phyloP scores from a whole-genome alignment of 805 yeast genomes.

The Candida broadrunensis region DNA sequence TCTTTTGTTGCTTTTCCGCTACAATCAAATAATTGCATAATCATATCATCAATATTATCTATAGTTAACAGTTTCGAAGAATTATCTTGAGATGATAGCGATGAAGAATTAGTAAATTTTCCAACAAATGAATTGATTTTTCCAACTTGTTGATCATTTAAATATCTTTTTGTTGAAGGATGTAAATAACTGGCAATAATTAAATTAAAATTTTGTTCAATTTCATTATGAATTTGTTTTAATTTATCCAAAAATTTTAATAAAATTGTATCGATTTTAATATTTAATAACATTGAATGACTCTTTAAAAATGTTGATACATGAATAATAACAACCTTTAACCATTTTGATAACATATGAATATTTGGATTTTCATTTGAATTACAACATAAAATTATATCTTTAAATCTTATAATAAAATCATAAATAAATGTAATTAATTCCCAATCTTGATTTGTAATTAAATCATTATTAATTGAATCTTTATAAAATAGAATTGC shows the following conservation, averaged over 20 bases:
- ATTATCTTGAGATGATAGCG: not conserved
- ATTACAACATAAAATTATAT: constrained; percentile 7
- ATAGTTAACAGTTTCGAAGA: not conserved
- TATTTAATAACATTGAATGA: not conserved
- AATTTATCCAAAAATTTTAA: constrained; percentile 5
- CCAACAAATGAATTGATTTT: constrained; percentile 10
- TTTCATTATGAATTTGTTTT: constrained; percentile 8
- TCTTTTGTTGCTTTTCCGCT: constrained; percentile 23
- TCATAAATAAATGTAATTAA: constrained; percentile 10
- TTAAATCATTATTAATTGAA: constrained; percentile 1
- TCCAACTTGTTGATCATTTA: constrained; percentile 13
- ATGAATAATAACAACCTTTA: constrained; percentile 17
- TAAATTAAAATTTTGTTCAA: constrained; percentile 13
- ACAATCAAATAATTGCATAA: constrained; percentile 23
- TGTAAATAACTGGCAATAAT: constrained; percentile 16
- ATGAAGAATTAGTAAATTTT: not conserved
- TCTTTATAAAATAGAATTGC: constrained; percentile 9
- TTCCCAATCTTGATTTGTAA: constrained; percentile 13
- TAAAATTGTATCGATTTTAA: constrained; percentile 7
- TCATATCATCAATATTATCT: constrained; percentile 17
- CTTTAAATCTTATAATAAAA: constrained; percentile 9
- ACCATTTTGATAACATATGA: constrained; percentile 21
- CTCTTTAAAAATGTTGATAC: constrained; percentile 7
- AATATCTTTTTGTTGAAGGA: constrained; percentile 19
- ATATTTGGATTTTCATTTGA: constrained; percentile 8